A percentile compares a stretch with the other conserved stretches of the same genome.
phyloP scores from a whole-genome alignment of 2,329 filamentous ascomycete species.

The Didymella segeticola region DNA sequence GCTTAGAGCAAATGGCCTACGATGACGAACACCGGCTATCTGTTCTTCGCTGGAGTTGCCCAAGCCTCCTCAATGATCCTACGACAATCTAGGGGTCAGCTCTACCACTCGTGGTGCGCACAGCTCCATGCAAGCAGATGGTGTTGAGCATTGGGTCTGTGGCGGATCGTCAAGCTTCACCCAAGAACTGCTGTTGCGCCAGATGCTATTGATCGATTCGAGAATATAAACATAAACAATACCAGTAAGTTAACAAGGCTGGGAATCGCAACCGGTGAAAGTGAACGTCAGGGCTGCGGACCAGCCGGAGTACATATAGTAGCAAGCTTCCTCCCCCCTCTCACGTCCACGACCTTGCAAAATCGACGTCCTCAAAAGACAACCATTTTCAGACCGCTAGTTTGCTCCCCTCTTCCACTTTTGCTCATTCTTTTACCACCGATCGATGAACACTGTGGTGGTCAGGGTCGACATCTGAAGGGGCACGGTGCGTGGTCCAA shows the following conservation, averaged over 20 bases:
- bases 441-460: conserved; percentile 17
- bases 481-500: conserved; percentile 22
- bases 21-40: not conserved
- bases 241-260: not conserved
- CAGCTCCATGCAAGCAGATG: not conserved
- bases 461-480: conserved; percentile 22
- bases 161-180: conserved; percentile 1
- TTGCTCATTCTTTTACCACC: not conserved
- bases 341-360: conserved; percentile 14
- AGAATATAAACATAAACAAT: not conserved
- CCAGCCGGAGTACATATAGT: conserved; percentile 15
- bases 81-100: not conserved
- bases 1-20: not conserved
- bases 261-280: conserved; percentile 12
- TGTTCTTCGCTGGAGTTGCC: too few relatives aligned
- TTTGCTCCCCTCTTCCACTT: not conserved
- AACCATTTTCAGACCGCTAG: not conserved
- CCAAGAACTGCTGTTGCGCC: not conserved
- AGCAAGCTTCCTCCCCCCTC: conserved; percentile 3
- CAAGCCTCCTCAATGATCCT: not conserved
- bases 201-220: not conserved
- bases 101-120: not conserved
- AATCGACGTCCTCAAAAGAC: conserved; percentile 8
- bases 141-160: not conserved
- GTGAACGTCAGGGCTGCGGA: conserved; percentile 17